phyloP scores from a whole-genome alignment of 2,329 filamentous ascomycete genomes.

The Penicillium sp. region DNA sequence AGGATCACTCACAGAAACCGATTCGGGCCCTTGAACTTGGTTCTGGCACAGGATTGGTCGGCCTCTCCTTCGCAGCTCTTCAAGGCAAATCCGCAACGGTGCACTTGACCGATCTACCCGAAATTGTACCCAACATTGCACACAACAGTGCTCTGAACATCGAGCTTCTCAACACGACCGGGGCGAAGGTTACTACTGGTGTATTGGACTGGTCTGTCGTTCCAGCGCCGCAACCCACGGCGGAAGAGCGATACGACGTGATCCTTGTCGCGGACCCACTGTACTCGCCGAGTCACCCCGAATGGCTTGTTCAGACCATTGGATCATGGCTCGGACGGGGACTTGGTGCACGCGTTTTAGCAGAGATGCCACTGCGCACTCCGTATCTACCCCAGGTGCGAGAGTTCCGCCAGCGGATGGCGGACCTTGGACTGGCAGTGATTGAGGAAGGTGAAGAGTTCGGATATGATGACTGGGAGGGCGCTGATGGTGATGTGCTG shows the following conservation, averaged over 20 bases:
- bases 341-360: conserved; percentile 63
- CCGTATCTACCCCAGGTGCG: conserved; percentile 63
- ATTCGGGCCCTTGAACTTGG: conserved; percentile 72
- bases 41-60: conserved; percentile 87
- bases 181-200: conserved; percentile 62
- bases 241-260: conserved; percentile 54
- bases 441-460: conserved; percentile 52
- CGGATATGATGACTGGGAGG: conserved; percentile 52
- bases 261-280: conserved; percentile 84
- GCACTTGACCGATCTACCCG: conserved; percentile 76
- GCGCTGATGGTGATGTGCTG: conserved; percentile 40
- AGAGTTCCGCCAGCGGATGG: conserved; percentile 65
- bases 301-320: conserved; percentile 71
- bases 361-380: conserved; percentile 80
- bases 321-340: conserved; percentile 63
- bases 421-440: conserved; percentile 51
- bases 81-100: conserved; percentile 61
- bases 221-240: conserved; percentile 27
- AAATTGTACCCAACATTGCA: conserved; percentile 80
- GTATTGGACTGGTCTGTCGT: conserved; percentile 69
- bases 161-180: conserved; percentile 53
- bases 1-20: conserved; percentile 18
- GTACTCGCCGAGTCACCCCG: conserved; percentile 81
- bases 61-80: conserved; percentile 76
- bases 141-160: conserved; percentile 70